Conservation (phyloP, 257 asterid species). For the Solanum okadae region DNA sequence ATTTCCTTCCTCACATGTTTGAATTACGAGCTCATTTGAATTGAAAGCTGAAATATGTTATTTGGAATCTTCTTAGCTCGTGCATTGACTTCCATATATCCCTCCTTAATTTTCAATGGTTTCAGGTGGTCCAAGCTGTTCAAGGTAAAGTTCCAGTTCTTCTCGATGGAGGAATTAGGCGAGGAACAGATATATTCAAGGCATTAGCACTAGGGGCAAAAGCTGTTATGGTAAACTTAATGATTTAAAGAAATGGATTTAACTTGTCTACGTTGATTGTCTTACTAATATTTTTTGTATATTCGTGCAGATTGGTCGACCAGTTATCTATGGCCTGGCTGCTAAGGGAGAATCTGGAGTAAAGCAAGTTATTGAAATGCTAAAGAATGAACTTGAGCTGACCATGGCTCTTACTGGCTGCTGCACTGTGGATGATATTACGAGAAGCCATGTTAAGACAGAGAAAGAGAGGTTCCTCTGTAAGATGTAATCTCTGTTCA, state of each 20-base stretch:
- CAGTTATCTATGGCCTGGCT: slow-evolving; percentile 42
- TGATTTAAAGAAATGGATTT: not conserved
- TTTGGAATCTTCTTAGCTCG: not conserved
- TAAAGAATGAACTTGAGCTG: slow-evolving; percentile 50
- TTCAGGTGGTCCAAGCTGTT: slow-evolving; percentile 51
- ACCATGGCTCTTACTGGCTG: slow-evolving; percentile 62
- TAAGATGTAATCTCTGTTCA: slow-evolving; percentile 15
- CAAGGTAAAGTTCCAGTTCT: slow-evolving; percentile 50
- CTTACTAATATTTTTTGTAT: too few species aligned
- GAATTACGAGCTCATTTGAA: not conserved
- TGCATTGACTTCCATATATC: not conserved
- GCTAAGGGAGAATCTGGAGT: slow-evolving; percentile 53
- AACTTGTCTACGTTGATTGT: not conserved
- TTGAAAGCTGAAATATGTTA: not conserved
- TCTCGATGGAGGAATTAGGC: slow-evolving; percentile 61
- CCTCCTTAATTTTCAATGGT: not conserved
- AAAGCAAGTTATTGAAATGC: slow-evolving; percentile 32
- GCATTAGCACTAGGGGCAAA: slow-evolving; percentile 67
- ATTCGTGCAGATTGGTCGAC: slow-evolving; percentile 44
- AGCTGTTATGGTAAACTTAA: slow-evolving; percentile 41
- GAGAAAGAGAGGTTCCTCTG: slow-evolving; percentile 15
- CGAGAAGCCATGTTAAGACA: slow-evolving; percentile 37
- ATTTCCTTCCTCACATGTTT: not conserved
- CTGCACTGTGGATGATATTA: slow-evolving; percentile 32
- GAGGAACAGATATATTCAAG: slow-evolving; percentile 66